phyloP scores from a whole-genome alignment of 169 alveolate species.

The Eimeria sp. region DNA sequence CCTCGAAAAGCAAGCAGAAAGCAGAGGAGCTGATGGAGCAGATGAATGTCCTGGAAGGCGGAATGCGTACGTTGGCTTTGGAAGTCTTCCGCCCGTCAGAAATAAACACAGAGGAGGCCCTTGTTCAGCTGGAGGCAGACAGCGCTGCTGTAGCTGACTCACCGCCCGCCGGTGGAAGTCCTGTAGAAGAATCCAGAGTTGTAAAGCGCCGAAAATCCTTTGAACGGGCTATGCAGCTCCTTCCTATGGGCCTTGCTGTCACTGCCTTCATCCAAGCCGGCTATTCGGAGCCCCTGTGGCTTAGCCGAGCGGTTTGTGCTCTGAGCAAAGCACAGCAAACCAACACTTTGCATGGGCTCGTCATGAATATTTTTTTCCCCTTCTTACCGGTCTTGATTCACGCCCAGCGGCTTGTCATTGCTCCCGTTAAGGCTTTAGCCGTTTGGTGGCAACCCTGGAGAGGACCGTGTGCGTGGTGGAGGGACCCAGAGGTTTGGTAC shows the following conservation, averaged over 20 bases:
- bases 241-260: slow-evolving; percentile 58
- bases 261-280: slow-evolving; percentile 55
- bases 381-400: slow-evolving; percentile 61
- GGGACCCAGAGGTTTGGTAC: slow-evolving; percentile 73
- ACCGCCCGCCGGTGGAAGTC: not conserved
- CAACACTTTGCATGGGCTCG: slow-evolving; percentile 14
- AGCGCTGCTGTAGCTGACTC: not conserved
- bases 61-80: slow-evolving; percentile 37
- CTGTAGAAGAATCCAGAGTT: not conserved
- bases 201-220: not conserved
- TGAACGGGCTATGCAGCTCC: slow-evolving; percentile 43
- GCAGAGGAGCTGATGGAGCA: slow-evolving; percentile 39
- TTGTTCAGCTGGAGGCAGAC: slow-evolving; percentile 9
- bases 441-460: slow-evolving; percentile 71
- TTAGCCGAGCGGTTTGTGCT: slow-evolving; percentile 31
- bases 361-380: slow-evolving; percentile 51
- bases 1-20: slow-evolving; percentile 27
- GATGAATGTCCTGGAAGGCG: slow-evolving; percentile 13
- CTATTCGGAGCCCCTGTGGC: slow-evolving; percentile 73
- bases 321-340: slow-evolving; percentile 74
- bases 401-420: not conserved
- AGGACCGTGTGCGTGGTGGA: slow-evolving; percentile 81
- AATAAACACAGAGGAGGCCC: slow-evolving; percentile 36
- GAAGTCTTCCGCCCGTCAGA: slow-evolving; percentile 45
- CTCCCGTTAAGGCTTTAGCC: slow-evolving; percentile 23